Base-by-base conservation (phyloP, 768 basidiomycete genomes). In the Suillus lakei region DNA sequence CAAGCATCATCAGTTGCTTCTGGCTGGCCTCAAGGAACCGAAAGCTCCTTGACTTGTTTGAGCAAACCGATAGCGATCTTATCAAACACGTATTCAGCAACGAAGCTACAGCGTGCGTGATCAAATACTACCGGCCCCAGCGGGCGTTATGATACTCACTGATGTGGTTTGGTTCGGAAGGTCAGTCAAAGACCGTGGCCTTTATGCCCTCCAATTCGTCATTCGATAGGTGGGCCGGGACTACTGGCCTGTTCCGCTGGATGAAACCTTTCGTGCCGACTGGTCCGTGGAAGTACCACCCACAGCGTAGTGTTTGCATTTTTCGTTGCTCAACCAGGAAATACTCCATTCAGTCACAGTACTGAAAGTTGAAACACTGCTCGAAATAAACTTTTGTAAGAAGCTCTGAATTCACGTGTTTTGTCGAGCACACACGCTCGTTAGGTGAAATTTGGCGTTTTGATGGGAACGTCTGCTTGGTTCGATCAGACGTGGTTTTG, bases 21-120 rank as follows among this genome's bases (percentile, higher is more conserved):
- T 7, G 95, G 95, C 75, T 96, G 95, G 38, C 96, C 84, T 95
- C 95, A 97, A 51, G 89, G 90, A 26, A 92, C 75, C 21, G 77
- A 76, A n/a, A 87, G 84, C 18, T 82, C 82, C 74, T 89, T 89
- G 12, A 88, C 91, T 64, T 88, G 82, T 73, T 89, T 79, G 69
- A 95, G 77, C 63, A 93, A 69, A 30, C 78, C 80, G 53, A 93
- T 84, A 15, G 92, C 93, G 50, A 95, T 79, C 91, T 94, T 67
- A 21, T 54, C 51, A 23, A 55, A 51, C 53, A 21, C 10, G 43
- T 1, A 60, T 54, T 51, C 39, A 54, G 48, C 46, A 30, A 2
- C 13, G 39, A 32, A 28, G 5, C 23, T 12, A 43, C 21, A 61
- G n/a, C n/a, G n/a, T n/a, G n/a, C 36, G 21, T 30, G 38, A 13